Conservation (phyloP, 176 grass and related monocot genomes). For the Alloteropsis semialata region DNA sequence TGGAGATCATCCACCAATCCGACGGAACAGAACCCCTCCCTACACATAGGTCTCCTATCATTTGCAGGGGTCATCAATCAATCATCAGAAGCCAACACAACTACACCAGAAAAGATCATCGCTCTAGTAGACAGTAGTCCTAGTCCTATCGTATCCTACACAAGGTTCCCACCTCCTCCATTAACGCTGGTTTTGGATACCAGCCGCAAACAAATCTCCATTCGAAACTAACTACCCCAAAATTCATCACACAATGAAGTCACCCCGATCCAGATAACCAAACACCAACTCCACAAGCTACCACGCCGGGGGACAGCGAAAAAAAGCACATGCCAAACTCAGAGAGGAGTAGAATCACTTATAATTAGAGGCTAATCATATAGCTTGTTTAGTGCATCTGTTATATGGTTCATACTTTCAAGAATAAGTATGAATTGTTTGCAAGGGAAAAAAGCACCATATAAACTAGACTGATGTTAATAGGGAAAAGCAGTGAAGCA, state of each 20-base stretch:
- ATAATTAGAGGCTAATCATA: too few species aligned
- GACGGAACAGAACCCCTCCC: neutral
- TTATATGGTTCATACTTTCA: neutral
- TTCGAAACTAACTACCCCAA: neutral
- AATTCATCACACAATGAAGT: neutral
- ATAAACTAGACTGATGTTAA: neutral
- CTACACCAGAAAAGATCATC: neutral
- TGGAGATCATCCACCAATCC: neutral
- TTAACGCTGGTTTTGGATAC: too few species aligned
- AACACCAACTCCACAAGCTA: neutral
- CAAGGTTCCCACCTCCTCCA: neutral
- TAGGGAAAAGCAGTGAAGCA: slow-evolving; percentile 4
- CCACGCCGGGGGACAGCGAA: neutral
- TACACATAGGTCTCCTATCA: neutral
- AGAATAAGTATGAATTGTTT: neutral
- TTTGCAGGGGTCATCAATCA: too few species aligned
- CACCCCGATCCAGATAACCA: slow-evolving; percentile 1
- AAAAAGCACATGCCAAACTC: neutral
- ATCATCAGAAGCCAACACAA: neutral
- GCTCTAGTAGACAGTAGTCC: neutral
- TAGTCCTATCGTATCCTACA: neutral
- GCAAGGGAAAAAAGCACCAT: neutral
- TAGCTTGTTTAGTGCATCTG: neutral
- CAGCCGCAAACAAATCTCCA: neutral
- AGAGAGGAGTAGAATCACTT: neutral